Percentiles rank a stretch among this genome's conserved stretches.
Conservation (phyloP, 2,329 filamentous ascomycete species). For the Aspergillus sp. region DNA sequence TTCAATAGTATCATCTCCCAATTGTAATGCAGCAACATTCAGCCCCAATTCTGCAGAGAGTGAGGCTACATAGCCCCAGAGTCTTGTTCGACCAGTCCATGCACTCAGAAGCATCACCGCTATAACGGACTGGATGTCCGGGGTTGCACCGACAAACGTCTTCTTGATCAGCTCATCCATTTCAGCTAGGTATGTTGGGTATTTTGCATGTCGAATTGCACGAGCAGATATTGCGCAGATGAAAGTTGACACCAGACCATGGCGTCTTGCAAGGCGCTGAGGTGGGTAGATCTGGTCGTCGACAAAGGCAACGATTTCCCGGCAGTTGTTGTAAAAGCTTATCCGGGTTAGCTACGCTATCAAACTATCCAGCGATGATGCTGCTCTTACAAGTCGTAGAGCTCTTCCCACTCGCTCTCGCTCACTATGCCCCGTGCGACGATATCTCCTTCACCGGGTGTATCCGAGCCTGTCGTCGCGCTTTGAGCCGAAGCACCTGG, state of each 20-base stretch:
- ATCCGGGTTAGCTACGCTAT: no score
- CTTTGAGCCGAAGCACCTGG: no score
- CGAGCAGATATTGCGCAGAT: no score
- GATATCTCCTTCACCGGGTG: neutral
- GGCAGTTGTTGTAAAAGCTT: neutral
- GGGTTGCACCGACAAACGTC: neutral
- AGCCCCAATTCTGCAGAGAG: no score
- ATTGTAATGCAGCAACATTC: no score
- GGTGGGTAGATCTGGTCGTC: conserved; percentile 1
- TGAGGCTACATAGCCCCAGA: no score
- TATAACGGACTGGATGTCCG: neutral
- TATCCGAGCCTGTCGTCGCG: no score
- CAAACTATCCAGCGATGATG: no score
- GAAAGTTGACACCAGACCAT: neutral
- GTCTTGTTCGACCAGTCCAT: no score
- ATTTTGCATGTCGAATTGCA: neutral
- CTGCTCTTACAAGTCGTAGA: conserved; percentile 5
- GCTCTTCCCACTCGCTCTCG: conserved; percentile 4
- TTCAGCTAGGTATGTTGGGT: neutral
- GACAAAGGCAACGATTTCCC: neutral
- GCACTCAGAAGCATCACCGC: no score
- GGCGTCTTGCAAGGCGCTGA: neutral
- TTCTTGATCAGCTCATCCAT: neutral
- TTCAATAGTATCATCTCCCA: neutral
- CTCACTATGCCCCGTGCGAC: neutral